Evolutionary conservation across 2,329 filamentous ascomycete genomes (phyloP), one percentile per base, ranked within the genome.

Genomic region (Aspergillus versicolor): DNA sequence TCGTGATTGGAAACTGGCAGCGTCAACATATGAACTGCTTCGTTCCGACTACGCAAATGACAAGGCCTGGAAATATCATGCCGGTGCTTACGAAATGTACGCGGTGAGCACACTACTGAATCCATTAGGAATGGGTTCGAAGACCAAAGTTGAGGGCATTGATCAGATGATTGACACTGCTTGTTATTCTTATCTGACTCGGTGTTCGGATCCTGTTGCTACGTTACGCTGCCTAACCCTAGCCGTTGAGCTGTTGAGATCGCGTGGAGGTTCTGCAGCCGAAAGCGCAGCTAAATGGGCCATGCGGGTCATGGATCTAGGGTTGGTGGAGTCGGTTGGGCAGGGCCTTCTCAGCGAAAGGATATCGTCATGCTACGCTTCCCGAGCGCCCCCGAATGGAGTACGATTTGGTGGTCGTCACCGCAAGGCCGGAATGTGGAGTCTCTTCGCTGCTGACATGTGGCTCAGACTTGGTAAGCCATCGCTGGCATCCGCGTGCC

Each of bases 11-110:
- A 97, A 95, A 74, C 79, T 99, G 37, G 91, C 94, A 9, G 85
- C 94, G 65, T 92, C 89, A 12, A 96, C 91, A 0, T 99, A 97
- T 71, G 93, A 99, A 56, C 83, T 99, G 5, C 77, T 99, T 8
- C 86, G 91, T 52, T 84, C 88, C 7, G 95, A 99, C 72, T 99
- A 93, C 73, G 88, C 86, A 69, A 94, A 94, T 70, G 92, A 97
- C 71, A 97, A 97, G 73, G 95, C 94, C 1, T 99, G 94, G 94
- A 91, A 86, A 66, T 90, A 97, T 69, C 91, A 97, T 70, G 94
- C 94, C 0, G 93, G 90, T 3, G 89, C 90, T 1, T 93, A 96
- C 72, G 94, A 99, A 78, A 97, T 99, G 93, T 88, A 90, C 30
- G 92, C 91, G 5, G 78, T 97, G 12, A 91, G 90, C 66, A 84